Evolutionary conservation across 495 filamentous ascomycete genomes (phyloP).

Genomic region (Podospora didyma): DNA sequence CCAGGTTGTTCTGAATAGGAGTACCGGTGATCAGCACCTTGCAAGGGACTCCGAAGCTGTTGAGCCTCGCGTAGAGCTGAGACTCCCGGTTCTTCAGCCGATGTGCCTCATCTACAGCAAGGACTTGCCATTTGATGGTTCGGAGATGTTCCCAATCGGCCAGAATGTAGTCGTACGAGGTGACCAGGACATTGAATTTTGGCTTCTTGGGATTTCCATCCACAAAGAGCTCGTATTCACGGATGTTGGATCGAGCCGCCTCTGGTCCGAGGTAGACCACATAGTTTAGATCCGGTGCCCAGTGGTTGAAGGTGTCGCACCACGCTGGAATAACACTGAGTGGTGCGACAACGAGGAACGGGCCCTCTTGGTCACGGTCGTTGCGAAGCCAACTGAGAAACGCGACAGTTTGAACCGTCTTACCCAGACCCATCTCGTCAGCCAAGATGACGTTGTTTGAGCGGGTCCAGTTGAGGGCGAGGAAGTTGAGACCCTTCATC

Average conservation of each 20-base stretch:
- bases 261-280: slow-evolving; percentile 92
- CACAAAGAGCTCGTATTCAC: slow-evolving; percentile 80
- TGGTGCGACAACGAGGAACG: slow-evolving; percentile 92
- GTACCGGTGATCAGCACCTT: slow-evolving; percentile 94
- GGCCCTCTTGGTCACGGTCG: slow-evolving; percentile 81
- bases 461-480: slow-evolving; percentile 90
- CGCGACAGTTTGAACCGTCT: slow-evolving; percentile 95
- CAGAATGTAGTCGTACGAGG: slow-evolving; percentile 92
- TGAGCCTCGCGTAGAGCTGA: slow-evolving; percentile 79
- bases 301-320: slow-evolving; percentile 95
- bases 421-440: slow-evolving; percentile 98
- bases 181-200: slow-evolving; percentile 93
- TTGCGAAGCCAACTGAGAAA: slow-evolving; percentile 99
- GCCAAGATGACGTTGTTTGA: slow-evolving; percentile 92
- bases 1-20: slow-evolving; percentile 93
- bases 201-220: slow-evolving; percentile 77
- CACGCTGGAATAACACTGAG: slow-evolving; percentile 95
- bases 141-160: slow-evolving; percentile 72
- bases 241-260: slow-evolving; percentile 73
- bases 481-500: slow-evolving; percentile 86
- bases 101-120: slow-evolving; percentile 95
- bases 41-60: slow-evolving; percentile 78
- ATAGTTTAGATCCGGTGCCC: slow-evolving; percentile 95
- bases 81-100: slow-evolving; percentile 94
- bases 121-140: slow-evolving; percentile 93